Conservation (phyloP, 2,329 filamentous ascomycete genomes). For the Ceratocystis cubensis region DNA sequence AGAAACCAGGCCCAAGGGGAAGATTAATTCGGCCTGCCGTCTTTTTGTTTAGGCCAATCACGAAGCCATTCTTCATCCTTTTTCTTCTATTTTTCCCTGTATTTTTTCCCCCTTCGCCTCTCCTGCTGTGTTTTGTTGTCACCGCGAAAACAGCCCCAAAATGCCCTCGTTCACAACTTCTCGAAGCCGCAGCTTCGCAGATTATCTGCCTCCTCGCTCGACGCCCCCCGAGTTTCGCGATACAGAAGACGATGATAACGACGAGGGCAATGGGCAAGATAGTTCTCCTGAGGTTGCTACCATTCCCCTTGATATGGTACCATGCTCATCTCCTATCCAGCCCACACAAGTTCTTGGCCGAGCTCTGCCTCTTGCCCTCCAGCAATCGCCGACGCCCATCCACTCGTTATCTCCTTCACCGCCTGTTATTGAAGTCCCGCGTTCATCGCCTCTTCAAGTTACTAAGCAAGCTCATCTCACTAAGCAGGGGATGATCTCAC, state of each 20-base stretch:
- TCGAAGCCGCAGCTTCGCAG: not conserved
- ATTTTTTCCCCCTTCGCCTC: slow-evolving; percentile 12
- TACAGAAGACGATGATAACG: not conserved
- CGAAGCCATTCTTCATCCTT: slow-evolving; percentile 3
- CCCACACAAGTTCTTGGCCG: slow-evolving; percentile 35
- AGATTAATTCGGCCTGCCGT: not conserved
- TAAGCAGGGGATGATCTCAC: slow-evolving; percentile 30
- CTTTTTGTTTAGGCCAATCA: not conserved
- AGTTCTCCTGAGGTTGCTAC: slow-evolving; percentile 27
- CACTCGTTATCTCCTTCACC: slow-evolving; percentile 32
- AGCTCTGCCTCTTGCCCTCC: slow-evolving; percentile 10
- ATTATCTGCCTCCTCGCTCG: not conserved
- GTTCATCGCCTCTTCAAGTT: slow-evolving; percentile 58
- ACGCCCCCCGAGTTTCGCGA: slow-evolving; percentile 11
- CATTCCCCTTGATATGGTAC: slow-evolving; percentile 28
- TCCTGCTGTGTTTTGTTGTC: not conserved
- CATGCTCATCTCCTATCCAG: slow-evolving; percentile 34
- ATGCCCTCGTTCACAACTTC: slow-evolving; percentile 2
- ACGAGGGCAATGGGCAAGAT: slow-evolving; percentile 13
- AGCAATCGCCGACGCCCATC: slow-evolving; percentile 23
- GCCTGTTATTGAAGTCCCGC: slow-evolving; percentile 60
- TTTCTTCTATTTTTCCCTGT: slow-evolving; percentile 9
- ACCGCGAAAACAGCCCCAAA: not conserved
- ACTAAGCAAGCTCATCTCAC: slow-evolving; percentile 13
- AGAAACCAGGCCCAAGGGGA: slow-evolving; percentile 3